phyloP scores from a whole-genome alignment of 345 rosid species.

The Salix brachista region DNA sequence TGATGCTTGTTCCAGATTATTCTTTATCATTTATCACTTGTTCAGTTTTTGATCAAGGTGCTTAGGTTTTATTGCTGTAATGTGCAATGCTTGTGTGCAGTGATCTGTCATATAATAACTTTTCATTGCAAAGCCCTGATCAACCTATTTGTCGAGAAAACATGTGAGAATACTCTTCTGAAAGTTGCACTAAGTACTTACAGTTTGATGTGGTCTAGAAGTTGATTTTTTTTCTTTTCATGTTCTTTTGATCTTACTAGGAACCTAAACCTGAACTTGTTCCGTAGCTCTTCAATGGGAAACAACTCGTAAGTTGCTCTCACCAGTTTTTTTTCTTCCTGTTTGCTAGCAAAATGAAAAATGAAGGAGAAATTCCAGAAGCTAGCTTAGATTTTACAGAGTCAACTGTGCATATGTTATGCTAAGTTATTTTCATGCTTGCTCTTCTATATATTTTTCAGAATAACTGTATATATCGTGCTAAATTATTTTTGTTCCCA shows the following conservation, averaged over 20 bases:
- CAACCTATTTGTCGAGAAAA: constrained; percentile 31
- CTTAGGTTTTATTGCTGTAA: not conserved
- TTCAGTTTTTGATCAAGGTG: not conserved
- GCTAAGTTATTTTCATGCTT: not conserved
- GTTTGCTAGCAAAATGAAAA: not conserved
- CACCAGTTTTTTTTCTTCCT: not conserved
- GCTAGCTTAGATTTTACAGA: not conserved
- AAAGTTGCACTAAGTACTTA: not conserved
- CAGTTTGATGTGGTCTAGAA: not conserved
- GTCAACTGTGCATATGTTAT: not conserved
- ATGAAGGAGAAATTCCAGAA: not conserved
- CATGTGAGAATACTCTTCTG: constrained; percentile 30
- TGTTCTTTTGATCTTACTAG: constrained; percentile 18
- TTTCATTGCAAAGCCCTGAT: constrained; percentile 32
- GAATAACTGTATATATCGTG: not conserved
- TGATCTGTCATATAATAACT: constrained; percentile 52
- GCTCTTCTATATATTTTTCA: not conserved
- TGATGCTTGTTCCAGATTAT: constrained; percentile 10
- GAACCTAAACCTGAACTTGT: constrained; percentile 63
- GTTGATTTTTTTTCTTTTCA: constrained; percentile 7
- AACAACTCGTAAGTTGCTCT: constrained; percentile 44
- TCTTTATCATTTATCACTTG: not conserved
- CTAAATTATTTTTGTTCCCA: not conserved
- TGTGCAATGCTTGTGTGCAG: constrained; percentile 30
- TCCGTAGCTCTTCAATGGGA: constrained; percentile 39